A percentile compares a stretch with the other conserved stretches of the same genome.
These are phyloP conservation scores for Citrus cavaleriei DNA, from an alignment of 345 rosid species.

Conservation along the genomic window DNA sequence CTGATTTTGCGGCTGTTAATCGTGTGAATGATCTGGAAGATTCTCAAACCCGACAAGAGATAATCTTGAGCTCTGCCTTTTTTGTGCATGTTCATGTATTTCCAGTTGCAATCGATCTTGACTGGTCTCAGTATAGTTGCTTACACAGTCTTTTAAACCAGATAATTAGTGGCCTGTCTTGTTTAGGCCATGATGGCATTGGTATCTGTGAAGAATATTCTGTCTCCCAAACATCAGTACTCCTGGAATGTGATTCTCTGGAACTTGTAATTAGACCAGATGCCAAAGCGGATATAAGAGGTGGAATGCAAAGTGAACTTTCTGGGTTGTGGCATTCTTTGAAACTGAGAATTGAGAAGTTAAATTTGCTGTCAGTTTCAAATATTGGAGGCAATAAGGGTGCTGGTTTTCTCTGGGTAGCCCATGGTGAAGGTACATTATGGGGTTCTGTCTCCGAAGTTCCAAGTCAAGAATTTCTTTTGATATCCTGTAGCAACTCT, in stretches of 20 bases:
- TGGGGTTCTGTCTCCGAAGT: slow-evolving; percentile 65
- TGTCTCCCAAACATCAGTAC: slow-evolving; percentile 53
- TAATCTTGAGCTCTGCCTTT: slow-evolving; percentile 59
- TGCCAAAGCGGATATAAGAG: slow-evolving; percentile 37
- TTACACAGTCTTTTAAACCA: slow-evolving; percentile 47
- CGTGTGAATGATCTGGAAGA: slow-evolving; percentile 53
- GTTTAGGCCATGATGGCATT: slow-evolving; percentile 27
- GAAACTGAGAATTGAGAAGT: slow-evolving; percentile 55
- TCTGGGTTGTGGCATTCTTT: slow-evolving; percentile 81
- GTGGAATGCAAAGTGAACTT: slow-evolving; percentile 74
- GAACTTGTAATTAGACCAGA: slow-evolving; percentile 69
- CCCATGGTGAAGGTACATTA: slow-evolving; percentile 77
- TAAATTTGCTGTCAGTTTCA: slow-evolving; percentile 59
- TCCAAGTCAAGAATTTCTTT: slow-evolving; percentile 56
- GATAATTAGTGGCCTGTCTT: slow-evolving; percentile 40
- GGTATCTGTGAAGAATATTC: slow-evolving; percentile 25
- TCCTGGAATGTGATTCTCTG: slow-evolving; percentile 69
- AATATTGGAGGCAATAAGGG: slow-evolving; percentile 64
- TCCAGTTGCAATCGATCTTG: slow-evolving; percentile 40
- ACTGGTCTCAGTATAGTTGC: slow-evolving; percentile 42
- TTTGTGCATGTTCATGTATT: slow-evolving; percentile 56
- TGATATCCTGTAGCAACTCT: slow-evolving; percentile 80
- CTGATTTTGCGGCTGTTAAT: slow-evolving; percentile 69
- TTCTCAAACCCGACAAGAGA: slow-evolving; percentile 55
- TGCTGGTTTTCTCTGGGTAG: slow-evolving; percentile 72